phyloP scores from a whole-genome alignment of 768 basidiomycete genomes.

The Serendipita indica region DNA sequence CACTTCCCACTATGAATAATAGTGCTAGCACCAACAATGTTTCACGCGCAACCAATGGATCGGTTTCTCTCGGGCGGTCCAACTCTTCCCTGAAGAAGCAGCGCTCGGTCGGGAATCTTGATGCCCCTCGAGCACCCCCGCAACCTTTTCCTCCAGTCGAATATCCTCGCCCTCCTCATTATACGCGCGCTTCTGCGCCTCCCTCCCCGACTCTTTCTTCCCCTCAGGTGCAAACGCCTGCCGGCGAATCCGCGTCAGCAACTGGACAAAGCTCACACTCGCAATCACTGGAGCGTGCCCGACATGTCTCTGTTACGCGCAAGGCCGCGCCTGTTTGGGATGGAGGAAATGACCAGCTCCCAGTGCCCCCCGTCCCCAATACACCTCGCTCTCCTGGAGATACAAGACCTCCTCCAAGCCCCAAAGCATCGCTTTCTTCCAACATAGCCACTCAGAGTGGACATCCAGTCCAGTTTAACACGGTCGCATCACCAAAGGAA shows the following conservation, averaged over 20 bases:
- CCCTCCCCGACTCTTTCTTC: not conserved
- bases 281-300: constrained; percentile 19
- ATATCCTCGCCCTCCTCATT: constrained; percentile 22
- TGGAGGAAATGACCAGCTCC: constrained; percentile 14
- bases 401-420: not conserved
- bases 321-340: constrained; percentile 22
- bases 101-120: constrained; percentile 40
- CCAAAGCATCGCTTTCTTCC: constrained; percentile 9
- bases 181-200: constrained; percentile 25
- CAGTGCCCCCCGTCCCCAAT: constrained; percentile 14
- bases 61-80: constrained; percentile 13
- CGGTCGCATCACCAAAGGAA: not conserved
- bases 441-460: constrained; percentile 10
- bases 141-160: constrained; percentile 24
- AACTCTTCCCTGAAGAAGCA: constrained; percentile 23
- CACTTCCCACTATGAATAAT: constrained; percentile 11
- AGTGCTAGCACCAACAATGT: constrained; percentile 21
- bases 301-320: constrained; percentile 21
- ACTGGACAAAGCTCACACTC: not conserved
- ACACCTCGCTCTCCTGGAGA: constrained; percentile 19
- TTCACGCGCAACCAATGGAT: constrained; percentile 20
- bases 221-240: not conserved
- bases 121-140: constrained; percentile 35
- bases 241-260: not conserved
- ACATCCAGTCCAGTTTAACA: constrained; percentile 8